Percentiles rank a stretch among this genome's conserved stretches.
These are phyloP conservation scores for Calophaca sinica DNA, from an alignment of 306 rosid species.

Conservation along the genomic window DNA sequence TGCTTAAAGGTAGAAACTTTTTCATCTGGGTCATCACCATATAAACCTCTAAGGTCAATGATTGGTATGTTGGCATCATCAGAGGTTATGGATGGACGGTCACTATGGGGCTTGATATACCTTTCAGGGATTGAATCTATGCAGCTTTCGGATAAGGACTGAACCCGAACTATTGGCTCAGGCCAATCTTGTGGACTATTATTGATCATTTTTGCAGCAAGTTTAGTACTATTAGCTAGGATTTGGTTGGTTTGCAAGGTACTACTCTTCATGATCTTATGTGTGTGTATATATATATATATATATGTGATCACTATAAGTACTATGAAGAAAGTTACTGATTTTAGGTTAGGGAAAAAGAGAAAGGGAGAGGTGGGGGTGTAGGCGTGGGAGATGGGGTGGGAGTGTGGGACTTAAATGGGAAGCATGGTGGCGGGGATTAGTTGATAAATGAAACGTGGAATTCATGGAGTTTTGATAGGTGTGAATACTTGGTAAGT, in stretches of 20 bases:
- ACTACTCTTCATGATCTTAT: neutral
- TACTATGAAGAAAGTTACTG: neutral
- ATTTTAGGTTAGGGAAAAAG: neutral
- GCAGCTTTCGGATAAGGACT: conserved; percentile 69
- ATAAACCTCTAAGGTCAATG: conserved; percentile 61
- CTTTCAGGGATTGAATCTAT: conserved; percentile 60
- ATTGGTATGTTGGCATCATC: conserved; percentile 61
- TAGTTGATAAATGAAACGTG: conserved; percentile 46
- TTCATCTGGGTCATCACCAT: neutral
- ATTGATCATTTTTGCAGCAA: conserved; percentile 26
- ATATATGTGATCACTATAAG: neutral
- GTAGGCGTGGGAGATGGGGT: neutral
- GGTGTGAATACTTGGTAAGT: no score
- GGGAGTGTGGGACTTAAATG: conserved; percentile 14
- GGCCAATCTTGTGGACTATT: conserved; percentile 75
- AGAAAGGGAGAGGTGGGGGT: neutral
- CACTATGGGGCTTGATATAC: conserved; percentile 69
- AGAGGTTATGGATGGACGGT: conserved; percentile 49
- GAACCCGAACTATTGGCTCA: conserved; percentile 85
- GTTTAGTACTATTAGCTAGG: no score
- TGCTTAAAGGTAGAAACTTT: conserved; percentile 15
- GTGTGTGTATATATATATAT: neutral
- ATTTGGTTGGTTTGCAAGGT: no score
- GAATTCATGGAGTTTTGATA: conserved; percentile 26
- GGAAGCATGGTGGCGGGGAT: conserved; percentile 1